Conservation (phyloP, 2,329 filamentous ascomycete genomes). For the Byssoonygena ceratinophila region DNA sequence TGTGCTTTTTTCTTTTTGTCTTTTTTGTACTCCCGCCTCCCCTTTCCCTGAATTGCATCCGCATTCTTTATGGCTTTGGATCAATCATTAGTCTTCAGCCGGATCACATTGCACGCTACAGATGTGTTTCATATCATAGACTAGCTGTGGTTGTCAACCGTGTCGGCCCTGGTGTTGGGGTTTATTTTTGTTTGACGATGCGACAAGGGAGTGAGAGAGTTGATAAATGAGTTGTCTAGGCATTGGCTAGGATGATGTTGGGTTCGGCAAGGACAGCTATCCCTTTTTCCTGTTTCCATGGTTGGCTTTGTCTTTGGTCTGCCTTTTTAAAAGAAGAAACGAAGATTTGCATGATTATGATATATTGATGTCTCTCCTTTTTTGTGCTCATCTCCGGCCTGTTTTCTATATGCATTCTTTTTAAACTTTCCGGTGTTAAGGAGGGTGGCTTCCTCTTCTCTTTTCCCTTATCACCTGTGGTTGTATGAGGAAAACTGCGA, state of each 20-base stretch:
- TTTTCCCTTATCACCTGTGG: no score
- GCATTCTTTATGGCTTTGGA: neutral
- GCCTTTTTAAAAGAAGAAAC: neutral
- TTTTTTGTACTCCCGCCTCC: neutral
- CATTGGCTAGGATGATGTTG: neutral
- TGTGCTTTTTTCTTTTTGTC: neutral
- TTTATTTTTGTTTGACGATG: neutral
- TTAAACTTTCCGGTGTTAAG: constrained; percentile 6
- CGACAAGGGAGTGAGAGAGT: neutral
- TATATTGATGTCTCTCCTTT: constrained; percentile 23
- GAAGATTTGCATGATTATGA: constrained; percentile 16
- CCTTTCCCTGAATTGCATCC: neutral
- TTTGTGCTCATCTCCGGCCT: constrained; percentile 12
- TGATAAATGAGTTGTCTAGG: neutral
- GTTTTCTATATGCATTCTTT: neutral
- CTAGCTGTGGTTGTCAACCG: constrained; percentile 1
- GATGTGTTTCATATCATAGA: constrained; percentile 11
- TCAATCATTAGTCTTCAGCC: neutral
- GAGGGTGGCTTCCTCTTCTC: constrained; percentile 4
- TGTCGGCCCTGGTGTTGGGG: constrained; percentile 3
- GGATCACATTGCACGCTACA: neutral
- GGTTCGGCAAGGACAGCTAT: neutral
- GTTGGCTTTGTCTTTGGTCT: neutral
- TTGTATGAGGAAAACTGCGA: no score
- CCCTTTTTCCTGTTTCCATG: neutral